Evolutionary conservation across 306 rosid species (phyloP).

Genomic region (Adenanthera pavonina): DNA sequence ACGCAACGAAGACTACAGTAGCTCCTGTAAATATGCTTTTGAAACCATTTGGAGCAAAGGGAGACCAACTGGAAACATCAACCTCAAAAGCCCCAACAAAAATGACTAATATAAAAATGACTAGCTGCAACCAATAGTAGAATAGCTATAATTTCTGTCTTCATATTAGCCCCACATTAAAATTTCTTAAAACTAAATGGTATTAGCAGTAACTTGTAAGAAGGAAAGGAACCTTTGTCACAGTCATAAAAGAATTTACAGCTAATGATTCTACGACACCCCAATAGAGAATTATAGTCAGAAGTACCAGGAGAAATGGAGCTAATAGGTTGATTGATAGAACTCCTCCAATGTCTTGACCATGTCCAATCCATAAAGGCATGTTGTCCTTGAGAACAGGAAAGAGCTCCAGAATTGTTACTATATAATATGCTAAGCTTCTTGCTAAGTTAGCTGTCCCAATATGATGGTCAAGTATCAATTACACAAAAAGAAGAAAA

Average conservation of each 20-base stretch:
- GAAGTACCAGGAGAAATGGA: constrained; percentile 77
- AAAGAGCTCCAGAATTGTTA: constrained; percentile 75
- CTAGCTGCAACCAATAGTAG: constrained; percentile 62
- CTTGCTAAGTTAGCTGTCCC: constrained; percentile 98
- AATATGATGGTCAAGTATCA: constrained; percentile 95
- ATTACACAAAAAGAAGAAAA: constrained; percentile 88
- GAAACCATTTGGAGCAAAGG: constrained; percentile 88
- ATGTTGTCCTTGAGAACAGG: constrained; percentile 78
- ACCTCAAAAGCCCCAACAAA: constrained; percentile 86
- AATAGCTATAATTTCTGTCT: constrained; percentile 30
- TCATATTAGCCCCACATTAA: no score
- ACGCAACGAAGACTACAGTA: constrained; percentile 94
- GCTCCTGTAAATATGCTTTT: constrained; percentile 85
- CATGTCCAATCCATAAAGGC: constrained; percentile 92
- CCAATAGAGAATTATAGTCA: constrained; percentile 75
- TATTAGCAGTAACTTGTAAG: background rate
- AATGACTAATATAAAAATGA: constrained; percentile 79
- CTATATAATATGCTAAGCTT: constrained; percentile 83
- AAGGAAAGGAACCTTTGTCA: constrained; percentile 72
- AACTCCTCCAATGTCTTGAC: constrained; percentile 73
- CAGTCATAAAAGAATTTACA: constrained; percentile 82
- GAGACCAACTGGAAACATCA: constrained; percentile 94
- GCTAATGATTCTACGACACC: constrained; percentile 88
- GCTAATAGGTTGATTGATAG: constrained; percentile 85
- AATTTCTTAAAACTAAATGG: constrained; percentile 31